These are phyloP conservation scores for Lipomyces kockii DNA, from an alignment of 805 yeast genomes.

Conservation along the genomic window DNA sequence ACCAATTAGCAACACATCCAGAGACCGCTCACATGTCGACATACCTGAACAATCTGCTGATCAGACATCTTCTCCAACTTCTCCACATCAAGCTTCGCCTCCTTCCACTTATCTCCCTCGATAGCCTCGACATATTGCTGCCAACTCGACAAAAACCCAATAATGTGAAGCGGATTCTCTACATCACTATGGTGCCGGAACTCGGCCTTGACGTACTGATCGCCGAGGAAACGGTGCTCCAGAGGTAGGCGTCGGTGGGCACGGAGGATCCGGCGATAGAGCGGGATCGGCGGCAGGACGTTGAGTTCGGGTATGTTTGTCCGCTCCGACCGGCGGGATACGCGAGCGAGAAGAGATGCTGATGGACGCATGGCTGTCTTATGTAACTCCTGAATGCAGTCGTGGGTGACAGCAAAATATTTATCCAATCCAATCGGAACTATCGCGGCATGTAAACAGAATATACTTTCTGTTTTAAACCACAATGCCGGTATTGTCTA, in stretches of 20 bases:
- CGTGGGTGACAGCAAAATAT: no score
- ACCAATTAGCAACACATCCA: neutral
- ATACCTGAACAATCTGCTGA: constrained; percentile 81
- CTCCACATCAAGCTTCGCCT: constrained; percentile 61
- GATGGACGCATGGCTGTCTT: constrained; percentile 20
- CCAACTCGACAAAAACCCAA: constrained; percentile 94
- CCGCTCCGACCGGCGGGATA: constrained; percentile 20
- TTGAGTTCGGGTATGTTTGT: constrained; percentile 46
- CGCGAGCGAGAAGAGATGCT: constrained; percentile 13
- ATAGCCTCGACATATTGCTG: constrained; percentile 56
- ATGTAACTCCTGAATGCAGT: neutral
- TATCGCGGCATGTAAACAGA: neutral
- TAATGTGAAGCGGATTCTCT: constrained; percentile 90
- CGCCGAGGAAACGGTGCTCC: constrained; percentile 79
- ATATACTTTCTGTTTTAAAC: neutral
- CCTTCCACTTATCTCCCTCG: constrained; percentile 63
- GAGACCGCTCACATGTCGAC: constrained; percentile 24
- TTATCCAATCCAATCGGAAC: neutral
- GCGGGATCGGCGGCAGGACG: constrained; percentile 76
- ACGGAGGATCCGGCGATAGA: constrained; percentile 79
- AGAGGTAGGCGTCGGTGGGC: constrained; percentile 76
- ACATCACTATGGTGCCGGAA: constrained; percentile 79
- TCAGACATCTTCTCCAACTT: constrained; percentile 84
- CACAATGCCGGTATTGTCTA: neutral
- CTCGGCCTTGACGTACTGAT: constrained; percentile 85